phyloP scores from a whole-genome alignment of 2,329 filamentous ascomycete genomes.

The Sporothrix inflata region DNA sequence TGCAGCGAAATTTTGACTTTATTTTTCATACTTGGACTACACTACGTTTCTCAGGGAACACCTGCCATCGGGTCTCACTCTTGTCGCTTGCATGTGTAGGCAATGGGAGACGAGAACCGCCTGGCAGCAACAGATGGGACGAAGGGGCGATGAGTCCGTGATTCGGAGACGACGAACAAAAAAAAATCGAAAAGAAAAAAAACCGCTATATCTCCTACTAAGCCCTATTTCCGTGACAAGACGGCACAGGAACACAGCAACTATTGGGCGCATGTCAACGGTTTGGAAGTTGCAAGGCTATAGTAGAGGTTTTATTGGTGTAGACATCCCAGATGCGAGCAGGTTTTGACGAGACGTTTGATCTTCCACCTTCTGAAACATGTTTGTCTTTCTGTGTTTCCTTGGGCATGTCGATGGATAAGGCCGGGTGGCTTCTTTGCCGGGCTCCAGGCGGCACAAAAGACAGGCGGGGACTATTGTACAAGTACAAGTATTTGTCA shows the following conservation, averaged over 20 bases:
- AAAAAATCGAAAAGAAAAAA: not conserved
- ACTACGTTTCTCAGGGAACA: not conserved
- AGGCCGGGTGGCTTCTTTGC: not conserved
- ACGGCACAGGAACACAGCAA: not conserved
- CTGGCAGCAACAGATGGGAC: too few species aligned
- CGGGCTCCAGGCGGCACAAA: not conserved
- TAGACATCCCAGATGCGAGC: not conserved
- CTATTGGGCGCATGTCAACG: not conserved
- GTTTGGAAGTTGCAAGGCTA: not conserved
- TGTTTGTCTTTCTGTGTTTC: not conserved
- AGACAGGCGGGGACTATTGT: not conserved
- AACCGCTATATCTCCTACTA: not conserved
- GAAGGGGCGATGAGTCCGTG: too few species aligned
- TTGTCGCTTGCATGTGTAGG: too few species aligned
- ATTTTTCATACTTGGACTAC: not conserved
- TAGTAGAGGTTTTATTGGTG: not conserved
- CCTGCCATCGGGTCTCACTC: too few species aligned
- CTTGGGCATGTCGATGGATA: too few species aligned
- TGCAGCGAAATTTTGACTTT: constrained; percentile 4
- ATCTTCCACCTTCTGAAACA: constrained; percentile 21
- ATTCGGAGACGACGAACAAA: not conserved
- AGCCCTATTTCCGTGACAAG: not conserved
- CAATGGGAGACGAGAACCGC: too few species aligned
- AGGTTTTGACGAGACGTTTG: constrained; percentile 14
- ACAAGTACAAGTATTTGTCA: not conserved